Evolutionary conservation across 2,329 filamentous ascomycete genomes (phyloP), one percentile per base, ranked within the genome.

Genomic region (Neopestalotiopsis sp.): DNA sequence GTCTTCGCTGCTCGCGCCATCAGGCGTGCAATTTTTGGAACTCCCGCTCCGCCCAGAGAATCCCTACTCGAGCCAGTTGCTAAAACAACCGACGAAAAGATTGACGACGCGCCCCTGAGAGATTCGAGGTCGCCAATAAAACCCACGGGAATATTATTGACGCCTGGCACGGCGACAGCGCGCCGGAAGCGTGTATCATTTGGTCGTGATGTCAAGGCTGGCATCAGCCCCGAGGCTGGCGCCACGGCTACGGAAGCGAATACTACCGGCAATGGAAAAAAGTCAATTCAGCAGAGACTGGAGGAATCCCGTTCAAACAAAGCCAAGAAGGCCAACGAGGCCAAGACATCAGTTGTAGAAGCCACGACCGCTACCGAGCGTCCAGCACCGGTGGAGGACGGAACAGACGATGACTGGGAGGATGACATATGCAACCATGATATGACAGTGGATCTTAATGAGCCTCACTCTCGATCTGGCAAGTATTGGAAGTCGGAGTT

Each of bases 401-500:
- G 72, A 38, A 74, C 73, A 0, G 77, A 87, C 2, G 85, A 84
- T 30, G 84, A 84, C 28, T 89, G 86, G 86, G 87, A 89, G 69
- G 85, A 87, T 61, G 84, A 87, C 49, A 77, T 80, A 42, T 82
- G 81, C 72, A 86, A 89, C 65, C 84, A 86, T 67, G 91, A 94
- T 73, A 81, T 90, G 68, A 94, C 92, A 0, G 81, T 91, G 62
- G 92, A 94, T 74, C 81, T 94, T 63, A 91, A 91, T 71, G 90
- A 93, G 74, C 92, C 93, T 6, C 88, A 90, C 71, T 94, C 92
- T 1, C 88, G 91, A 69, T 94, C 92, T 4, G 92, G 92, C 6
- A 90, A 88, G 74, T 94, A 92, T 79, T 95, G 93, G 93, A 95
- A 95, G 80, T 86, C 88, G 30, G 89, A 94, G 75, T 95, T 92